Evolutionary conservation across 2,329 filamentous ascomycete genomes (phyloP).

Genomic region (Cordyceps cateniannulata): DNA sequence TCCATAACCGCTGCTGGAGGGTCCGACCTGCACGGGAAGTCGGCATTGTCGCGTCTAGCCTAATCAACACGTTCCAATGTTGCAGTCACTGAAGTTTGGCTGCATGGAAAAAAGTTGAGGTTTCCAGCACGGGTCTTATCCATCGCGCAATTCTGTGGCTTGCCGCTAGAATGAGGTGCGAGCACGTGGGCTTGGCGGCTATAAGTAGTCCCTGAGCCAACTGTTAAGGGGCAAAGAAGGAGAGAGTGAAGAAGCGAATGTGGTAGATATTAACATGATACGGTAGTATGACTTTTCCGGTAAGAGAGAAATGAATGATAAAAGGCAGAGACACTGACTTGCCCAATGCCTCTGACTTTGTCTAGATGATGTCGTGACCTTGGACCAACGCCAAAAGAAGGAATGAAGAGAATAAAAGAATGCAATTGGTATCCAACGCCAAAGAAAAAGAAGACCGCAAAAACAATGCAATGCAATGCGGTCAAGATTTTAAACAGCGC

Average conservation of each 20-base stretch:
- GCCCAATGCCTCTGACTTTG: neutral
- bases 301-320: neutral
- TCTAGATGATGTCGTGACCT: conserved; percentile 1
- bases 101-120: neutral
- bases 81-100: too few relatives aligned
- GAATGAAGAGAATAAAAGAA: neutral
- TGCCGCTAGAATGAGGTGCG: neutral
- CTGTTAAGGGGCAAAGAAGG: too few relatives aligned
- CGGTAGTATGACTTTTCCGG: neutral
- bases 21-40: neutral
- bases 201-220: neutral
- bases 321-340: neutral
- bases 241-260: neutral
- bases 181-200: conserved; percentile 9
- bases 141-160: conserved; percentile 2
- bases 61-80: neutral
- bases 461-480: neutral
- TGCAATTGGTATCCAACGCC: conserved; percentile 11
- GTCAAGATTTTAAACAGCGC: neutral
- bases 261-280: conserved; percentile 4
- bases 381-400: conserved; percentile 1
- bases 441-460: neutral
- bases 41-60: neutral
- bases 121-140: neutral
- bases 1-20: neutral